Conservation (phyloP, 805 yeast genomes). For the Wickerhamiella azyma region DNA sequence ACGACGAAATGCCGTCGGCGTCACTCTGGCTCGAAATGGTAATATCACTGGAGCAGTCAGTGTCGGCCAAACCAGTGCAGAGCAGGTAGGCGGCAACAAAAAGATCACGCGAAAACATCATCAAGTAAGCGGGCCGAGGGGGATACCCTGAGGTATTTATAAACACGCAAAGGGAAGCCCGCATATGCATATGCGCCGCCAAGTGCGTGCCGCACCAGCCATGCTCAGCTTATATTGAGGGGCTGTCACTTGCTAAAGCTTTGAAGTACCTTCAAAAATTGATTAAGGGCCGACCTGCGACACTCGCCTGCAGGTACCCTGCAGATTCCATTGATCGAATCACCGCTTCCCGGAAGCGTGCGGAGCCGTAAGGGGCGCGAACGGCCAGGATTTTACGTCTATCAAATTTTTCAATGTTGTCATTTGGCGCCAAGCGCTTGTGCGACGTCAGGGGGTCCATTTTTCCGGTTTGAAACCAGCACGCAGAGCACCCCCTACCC, state of each 20-base stretch:
- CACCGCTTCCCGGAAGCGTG: not conserved
- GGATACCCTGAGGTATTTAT: slow-evolving; percentile 2
- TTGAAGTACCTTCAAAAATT: no score
- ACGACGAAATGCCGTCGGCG: slow-evolving; percentile 56
- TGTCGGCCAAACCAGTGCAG: slow-evolving; percentile 10
- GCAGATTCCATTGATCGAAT: not conserved
- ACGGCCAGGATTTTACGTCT: no score
- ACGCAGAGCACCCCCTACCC: no score
- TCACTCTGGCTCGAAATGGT: slow-evolving; percentile 74
- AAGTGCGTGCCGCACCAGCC: not conserved
- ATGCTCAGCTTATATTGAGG: not conserved
- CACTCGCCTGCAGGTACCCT: not conserved
- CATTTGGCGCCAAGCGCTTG: no score
- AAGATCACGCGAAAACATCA: slow-evolving; percentile 12
- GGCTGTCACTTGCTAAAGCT: no score
- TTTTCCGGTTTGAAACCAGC: no score
- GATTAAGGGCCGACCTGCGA: not conserved
- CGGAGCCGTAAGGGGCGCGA: no score
- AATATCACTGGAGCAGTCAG: slow-evolving; percentile 27
- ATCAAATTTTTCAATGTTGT: no score
- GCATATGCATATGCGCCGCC: slow-evolving; percentile 5
- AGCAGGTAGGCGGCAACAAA: slow-evolving; percentile 13
- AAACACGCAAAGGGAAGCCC: slow-evolving; percentile 1
- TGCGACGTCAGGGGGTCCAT: no score
- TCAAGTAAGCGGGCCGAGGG: slow-evolving; percentile 4